Evolutionary conservation across 495 filamentous ascomycete species (phyloP), one percentile per base, ranked within the genome.

Genomic region (Neurospora sp.): DNA sequence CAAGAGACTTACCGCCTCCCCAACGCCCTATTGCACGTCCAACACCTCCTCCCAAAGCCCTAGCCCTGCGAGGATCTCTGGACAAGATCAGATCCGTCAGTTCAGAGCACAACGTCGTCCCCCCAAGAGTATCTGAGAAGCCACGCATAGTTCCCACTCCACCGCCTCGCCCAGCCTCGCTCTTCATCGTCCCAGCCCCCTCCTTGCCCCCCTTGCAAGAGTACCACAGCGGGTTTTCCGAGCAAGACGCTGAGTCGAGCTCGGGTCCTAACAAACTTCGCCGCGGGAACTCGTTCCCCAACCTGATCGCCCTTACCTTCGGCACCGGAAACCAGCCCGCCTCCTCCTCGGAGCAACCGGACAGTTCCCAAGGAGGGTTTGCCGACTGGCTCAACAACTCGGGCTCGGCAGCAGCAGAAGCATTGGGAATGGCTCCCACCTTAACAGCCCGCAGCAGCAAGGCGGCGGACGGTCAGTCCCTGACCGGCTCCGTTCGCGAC

Each of bases 211-310:
- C 79, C 8, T 71, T 80, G 22, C 73, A 77, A 40, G 80, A 82
- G 59, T 81, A 82, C 70, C 80, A 82, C 77, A 82, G 79, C 48
- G 80, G 77, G 71, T 81, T 75, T 65, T 71, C 76, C 38, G 77
- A 79, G 78, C 78, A 75, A 69, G 78, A 79, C 72, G 73, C 72
- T 73, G 74, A 70, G 44, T 72, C 73, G 12, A 70, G 73, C 22
- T 74, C 73, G 20, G 78, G 40, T 20, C 68, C 73, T 45, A 70
- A 65, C 61, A 73, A 76, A 22, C 83, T 85, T 68, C 82, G 82
- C 53, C 81, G 84, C n/a, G 83, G 84, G 73, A 77, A 81, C 59
- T 85, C 83, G 0, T 81, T 81, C 18, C 81, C 83, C 9, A 81
- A 78, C 70, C 61, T 84, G 70, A 75, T 84, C 37, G 78, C 80